Evolutionary conservation across 495 filamentous ascomycete species (phyloP), one percentile per base, ranked within the genome.

Genomic region (Penicillium verhagenii): DNA sequence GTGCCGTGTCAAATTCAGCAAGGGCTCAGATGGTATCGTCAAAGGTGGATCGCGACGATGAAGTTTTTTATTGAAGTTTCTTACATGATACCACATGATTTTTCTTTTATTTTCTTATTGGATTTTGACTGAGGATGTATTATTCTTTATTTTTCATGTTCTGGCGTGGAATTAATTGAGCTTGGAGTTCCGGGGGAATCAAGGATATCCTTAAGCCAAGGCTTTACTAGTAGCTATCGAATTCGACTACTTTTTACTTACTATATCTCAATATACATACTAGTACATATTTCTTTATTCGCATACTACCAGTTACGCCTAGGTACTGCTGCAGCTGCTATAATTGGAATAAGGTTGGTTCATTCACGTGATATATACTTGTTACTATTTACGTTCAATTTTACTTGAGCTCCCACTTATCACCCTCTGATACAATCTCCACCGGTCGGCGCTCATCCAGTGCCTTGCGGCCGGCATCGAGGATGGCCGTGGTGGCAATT

Each of bases 401-500:
- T 51, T 77, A 95, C 57, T 87, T 82, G 60, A 94, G 70, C 55
- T 79, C 83, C 87, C 89, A 92, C 31, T 74, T 67, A 1, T 82
- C 88, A 49, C 79, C 81, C 47, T 76, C 76, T 46, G 72, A 73
- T 40, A 82, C 76, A 67, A 97, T 92, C 64, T 80, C 83, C 14
- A 97, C 83, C 49, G 86, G 79, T 58, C 91, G 76, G 44, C 79
- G 80, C 77, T 96, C 89, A 69, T 96, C 89, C 55, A 97, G 73
- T 59, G 86, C 90, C 60, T 82, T 74, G 52, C 92, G 77, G 1
- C 92, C 92, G 3, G 92, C 92, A 64, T 97, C 85, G 54, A 97
- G 72, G 51, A 97, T 97, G 1, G 92, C 92, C 13, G 88, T 91
- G 1, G 92, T 96, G 18, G 88, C 90, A 66, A 96, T 84, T 1